phyloP scores from a whole-genome alignment of 352 stramenopile genomes.

The Globisporangium nunn region DNA sequence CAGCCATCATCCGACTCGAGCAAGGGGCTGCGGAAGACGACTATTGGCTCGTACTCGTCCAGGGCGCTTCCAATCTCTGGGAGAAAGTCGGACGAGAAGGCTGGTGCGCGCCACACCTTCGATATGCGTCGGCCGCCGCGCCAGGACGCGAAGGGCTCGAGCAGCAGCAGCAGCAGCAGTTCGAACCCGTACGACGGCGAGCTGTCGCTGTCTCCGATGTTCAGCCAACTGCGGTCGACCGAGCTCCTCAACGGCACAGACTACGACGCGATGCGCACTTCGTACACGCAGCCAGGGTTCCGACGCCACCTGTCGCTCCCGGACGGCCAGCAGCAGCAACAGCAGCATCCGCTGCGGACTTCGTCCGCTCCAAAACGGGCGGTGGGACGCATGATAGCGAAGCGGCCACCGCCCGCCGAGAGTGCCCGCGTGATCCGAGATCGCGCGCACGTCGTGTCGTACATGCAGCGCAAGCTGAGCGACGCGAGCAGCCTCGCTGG shows the following conservation, averaged over 20 bases:
- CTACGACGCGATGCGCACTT: slow-evolving; percentile 6
- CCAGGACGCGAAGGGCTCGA: slow-evolving; percentile 1
- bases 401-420: slow-evolving; percentile 19
- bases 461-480: slow-evolving; percentile 80
- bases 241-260: slow-evolving; percentile 16
- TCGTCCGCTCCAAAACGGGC: slow-evolving; percentile 8
- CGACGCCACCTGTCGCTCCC: slow-evolving; percentile 36
- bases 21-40: neutral
- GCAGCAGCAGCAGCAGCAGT: slow-evolving; percentile 8
- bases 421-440: slow-evolving; percentile 74
- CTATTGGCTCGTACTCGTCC: neutral
- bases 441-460: slow-evolving; percentile 78
- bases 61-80: neutral
- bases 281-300: slow-evolving; percentile 18
- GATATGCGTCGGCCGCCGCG: slow-evolving; percentile 9
- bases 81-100: neutral
- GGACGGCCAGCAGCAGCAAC: slow-evolving; percentile 16
- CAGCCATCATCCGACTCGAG: neutral
- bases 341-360: neutral
- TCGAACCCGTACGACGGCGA: slow-evolving; percentile 12
- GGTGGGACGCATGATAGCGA: slow-evolving; percentile 9
- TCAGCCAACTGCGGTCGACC: slow-evolving; percentile 7
- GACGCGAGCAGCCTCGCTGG: slow-evolving; percentile 70
- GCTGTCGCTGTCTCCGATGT: slow-evolving; percentile 14
- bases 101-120: neutral